Evolutionary conservation across 208 protist genomes (phyloP).

Genomic region (Leishmania mexicana): DNA sequence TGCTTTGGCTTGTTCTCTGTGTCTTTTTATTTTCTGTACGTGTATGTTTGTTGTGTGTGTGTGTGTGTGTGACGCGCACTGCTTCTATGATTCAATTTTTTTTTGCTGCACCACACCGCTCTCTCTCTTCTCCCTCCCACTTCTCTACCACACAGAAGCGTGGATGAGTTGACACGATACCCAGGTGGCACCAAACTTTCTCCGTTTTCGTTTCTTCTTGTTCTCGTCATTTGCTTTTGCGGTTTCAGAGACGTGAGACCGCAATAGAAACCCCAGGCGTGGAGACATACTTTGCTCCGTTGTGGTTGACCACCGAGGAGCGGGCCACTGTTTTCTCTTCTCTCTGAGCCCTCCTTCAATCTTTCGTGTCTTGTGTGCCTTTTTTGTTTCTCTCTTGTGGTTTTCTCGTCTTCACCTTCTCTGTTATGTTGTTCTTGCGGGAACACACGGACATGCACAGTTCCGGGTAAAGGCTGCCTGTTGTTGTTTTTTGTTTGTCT

Average conservation of each 20-base stretch:
- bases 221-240: not conserved
- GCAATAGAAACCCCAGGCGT: not conserved
- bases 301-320: not conserved
- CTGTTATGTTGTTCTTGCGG: not conserved
- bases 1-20: not conserved
- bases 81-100: too few species aligned
- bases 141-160: not conserved
- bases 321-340: too few species aligned
- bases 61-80: not conserved
- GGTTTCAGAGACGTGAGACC: not conserved
- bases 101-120: not conserved
- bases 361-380: not conserved
- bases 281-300: not conserved
- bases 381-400: not conserved
- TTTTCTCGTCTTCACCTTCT: not conserved
- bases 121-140: not conserved
- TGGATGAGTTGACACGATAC: not conserved
- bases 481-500: slow-evolving; percentile 6
- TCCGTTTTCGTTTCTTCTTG: not conserved
- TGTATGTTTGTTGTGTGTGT: not conserved
- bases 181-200: not conserved
- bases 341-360: not conserved
- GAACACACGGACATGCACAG: not conserved
- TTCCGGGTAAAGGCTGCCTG: not conserved
- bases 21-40: not conserved